phyloP scores from a whole-genome alignment of 1,139 yeast species.

The Yamadazyma sp. region DNA sequence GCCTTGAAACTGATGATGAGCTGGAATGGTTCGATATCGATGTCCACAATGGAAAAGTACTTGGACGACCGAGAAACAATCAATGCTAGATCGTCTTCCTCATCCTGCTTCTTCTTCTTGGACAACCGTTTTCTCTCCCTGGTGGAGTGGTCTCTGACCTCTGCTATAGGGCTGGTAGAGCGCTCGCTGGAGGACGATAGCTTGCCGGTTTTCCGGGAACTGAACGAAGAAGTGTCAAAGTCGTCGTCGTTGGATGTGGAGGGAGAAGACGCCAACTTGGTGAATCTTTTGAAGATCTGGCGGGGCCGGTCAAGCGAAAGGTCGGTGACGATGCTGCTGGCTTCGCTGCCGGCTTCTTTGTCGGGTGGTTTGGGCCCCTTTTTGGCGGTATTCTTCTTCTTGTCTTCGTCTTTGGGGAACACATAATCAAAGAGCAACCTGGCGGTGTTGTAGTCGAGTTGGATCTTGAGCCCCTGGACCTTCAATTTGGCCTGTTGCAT shows the following conservation, averaged over 20 bases:
- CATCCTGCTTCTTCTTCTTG: conserved; percentile 20
- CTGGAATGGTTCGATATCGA: conserved; percentile 53
- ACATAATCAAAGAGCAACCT: conserved; percentile 61
- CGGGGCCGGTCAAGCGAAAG: conserved; percentile 12
- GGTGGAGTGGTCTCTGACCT: conserved; percentile 5
- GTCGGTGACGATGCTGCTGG: conserved; percentile 5
- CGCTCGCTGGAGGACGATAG: conserved; percentile 6
- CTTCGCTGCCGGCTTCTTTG: not conserved
- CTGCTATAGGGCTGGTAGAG: conserved; percentile 4
- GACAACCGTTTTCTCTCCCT: not conserved
- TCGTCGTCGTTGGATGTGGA: conserved; percentile 13
- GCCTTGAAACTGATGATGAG: conserved; percentile 78
- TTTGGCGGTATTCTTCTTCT: conserved; percentile 4
- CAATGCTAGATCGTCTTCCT: conserved; percentile 21
- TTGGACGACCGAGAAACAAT: conserved; percentile 54
- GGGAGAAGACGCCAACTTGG: conserved; percentile 5
- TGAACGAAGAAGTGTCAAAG: conserved; percentile 8
- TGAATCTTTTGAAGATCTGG: conserved; percentile 11
- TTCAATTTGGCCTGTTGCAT: conserved; percentile 47
- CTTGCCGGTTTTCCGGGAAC: conserved; percentile 6
- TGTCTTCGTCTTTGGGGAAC: conserved; percentile 50
- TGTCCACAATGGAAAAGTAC: conserved; percentile 62
- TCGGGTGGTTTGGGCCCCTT: not conserved
- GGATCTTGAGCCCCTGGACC: conserved; percentile 68
- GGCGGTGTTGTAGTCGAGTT: conserved; percentile 70